A percentile compares a stretch with the other conserved stretches of the same genome.
Conservation (phyloP, 371 early-diverging fungal species). For the Mucor lusitanicus region DNA sequence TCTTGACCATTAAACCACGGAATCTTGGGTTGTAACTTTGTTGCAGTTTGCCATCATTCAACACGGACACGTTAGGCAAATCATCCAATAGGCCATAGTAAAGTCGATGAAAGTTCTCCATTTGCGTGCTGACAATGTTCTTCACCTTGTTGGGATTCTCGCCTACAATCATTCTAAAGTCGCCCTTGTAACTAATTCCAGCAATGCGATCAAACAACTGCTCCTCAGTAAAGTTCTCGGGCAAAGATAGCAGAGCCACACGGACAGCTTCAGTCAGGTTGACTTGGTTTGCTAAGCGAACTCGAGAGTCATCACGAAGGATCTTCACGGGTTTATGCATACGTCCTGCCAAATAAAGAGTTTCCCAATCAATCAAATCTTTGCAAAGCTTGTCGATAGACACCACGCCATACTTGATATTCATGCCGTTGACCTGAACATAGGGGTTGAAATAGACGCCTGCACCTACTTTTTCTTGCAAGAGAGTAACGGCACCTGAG, state of each 20-base stretch:
- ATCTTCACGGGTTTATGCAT: constrained; percentile 96
- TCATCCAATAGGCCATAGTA: constrained; percentile 83
- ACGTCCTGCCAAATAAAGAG: constrained; percentile 93
- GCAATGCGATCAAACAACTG: constrained; percentile 88
- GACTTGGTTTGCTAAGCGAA: constrained; percentile 82
- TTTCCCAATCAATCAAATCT: constrained; percentile 94
- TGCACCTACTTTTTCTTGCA: constrained; percentile 89
- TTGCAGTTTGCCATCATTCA: constrained; percentile 61
- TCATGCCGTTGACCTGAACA: constrained; percentile 81
- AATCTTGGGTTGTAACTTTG: constrained; percentile 65
- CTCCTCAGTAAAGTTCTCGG: constrained; percentile 77
- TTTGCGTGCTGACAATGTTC: constrained; percentile 89
- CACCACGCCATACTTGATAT: constrained; percentile 95
- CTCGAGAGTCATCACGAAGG: constrained; percentile 85
- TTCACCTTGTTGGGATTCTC: constrained; percentile 95
- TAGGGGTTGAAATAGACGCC: constrained; percentile 96
- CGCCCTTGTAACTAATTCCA: constrained; percentile 88
- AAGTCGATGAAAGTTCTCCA: constrained; percentile 74
- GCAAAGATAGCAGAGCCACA: constrained; percentile 82
- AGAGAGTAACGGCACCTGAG: constrained; percentile 65
- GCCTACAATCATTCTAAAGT: constrained; percentile 90
- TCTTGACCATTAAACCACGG: constrained; percentile 64
- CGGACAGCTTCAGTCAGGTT: constrained; percentile 88
- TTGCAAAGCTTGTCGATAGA: constrained; percentile 82
- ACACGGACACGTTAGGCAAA: constrained; percentile 70